Evolutionary conservation across 2,329 filamentous ascomycete genomes (phyloP), one percentile per base, ranked within the genome.

Genomic region (Talaromyces sp.): DNA sequence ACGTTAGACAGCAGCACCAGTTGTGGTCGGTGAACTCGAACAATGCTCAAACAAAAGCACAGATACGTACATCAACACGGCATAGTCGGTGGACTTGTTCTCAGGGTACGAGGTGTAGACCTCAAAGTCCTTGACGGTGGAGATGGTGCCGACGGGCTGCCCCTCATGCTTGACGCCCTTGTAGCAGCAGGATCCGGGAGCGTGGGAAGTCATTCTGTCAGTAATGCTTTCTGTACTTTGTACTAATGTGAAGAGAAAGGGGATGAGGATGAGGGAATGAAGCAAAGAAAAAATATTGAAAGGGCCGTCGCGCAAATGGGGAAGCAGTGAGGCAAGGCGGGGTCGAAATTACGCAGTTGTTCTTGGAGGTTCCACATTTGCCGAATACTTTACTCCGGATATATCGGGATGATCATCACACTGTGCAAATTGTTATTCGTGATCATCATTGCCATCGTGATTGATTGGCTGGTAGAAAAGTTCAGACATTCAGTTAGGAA

Each of bases 101-200:
- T 78, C 72, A 3, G 81, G 80, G 62, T 81, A 80, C 64, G 76
- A 68, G 65, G 83, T 73, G 71, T 85, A 84, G 61, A 80, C 76
- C 48, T 77, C 75, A 67, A 81, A 69, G 58, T 75, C 73, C 21
- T 70, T 74, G 48, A 80, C 71, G 37, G 69, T 73, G 58, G 75
- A 73, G 56, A 79, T 65, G 61, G 76, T 71, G 40, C 79, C 78
- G 8, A 66, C 67, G 3, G 78, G 66, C 23, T 71, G 70, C 59
- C 78, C 79, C 63, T 78, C 71, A 64, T 81, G 79, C 68, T 77
- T 77, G 65, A 80, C 63, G 25, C 63, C 63, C 28, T 64, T 54
- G 16, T 35, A 63, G 44, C 63, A 64, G 42, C 63, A 64, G 8
- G 54, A 18, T 40, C 46, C 56, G 14, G 63, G 55, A 14, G 56